Evolutionary conservation across 192 early-diverging fungal species (phyloP), one percentile per base, ranked within the genome.

Genomic region (Phlyctochytrium arcticum): DNA sequence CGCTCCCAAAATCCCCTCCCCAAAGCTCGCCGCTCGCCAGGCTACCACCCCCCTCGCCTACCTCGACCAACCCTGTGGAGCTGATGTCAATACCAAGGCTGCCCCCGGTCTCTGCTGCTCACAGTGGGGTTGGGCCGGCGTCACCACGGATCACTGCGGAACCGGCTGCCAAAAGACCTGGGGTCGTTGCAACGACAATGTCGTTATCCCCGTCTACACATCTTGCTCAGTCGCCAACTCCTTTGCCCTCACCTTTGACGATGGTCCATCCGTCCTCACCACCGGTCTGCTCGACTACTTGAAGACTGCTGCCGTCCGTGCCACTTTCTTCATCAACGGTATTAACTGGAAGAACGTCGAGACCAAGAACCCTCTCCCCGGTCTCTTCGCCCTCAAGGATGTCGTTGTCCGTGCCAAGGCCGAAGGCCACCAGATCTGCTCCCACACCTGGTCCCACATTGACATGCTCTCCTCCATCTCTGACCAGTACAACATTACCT

Each of bases 261-360:
- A 88, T 72, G 86, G 86, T 4, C 85, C 85, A 7, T 78, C 70
- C n/a, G 60, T 59, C 7, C 73, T 69, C 19, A 75, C 77, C 21
- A 62, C 67, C 6, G 67, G 69, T 3, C 56, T 88, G 36, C 68
- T 81, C 21, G 69, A 80, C 29, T 75, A 70, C 36, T 57, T 88
- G 32, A 49, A 65, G 12, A 21, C 65, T 10, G 44, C 80, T 24
- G 74, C 74, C 7, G 54, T 82, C 42, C 80, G 77, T 32, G 54
- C 81, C 6, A 81, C 86, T 5, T 82, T 88, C 65, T 88, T 88
- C 67, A 68, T 81, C 44, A 82, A 85, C 53, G 86, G 85, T 44
- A 72, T 69, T 27, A 85, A 85, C 50, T 83, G 84, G 23, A 34
- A 24, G 44, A 27, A 49, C 30, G 19, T 55, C 42, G 26, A 55